Evolutionary conservation across 176 grass and related monocot genomes (phyloP).

Genomic region (Rhynchospora pubera): DNA sequence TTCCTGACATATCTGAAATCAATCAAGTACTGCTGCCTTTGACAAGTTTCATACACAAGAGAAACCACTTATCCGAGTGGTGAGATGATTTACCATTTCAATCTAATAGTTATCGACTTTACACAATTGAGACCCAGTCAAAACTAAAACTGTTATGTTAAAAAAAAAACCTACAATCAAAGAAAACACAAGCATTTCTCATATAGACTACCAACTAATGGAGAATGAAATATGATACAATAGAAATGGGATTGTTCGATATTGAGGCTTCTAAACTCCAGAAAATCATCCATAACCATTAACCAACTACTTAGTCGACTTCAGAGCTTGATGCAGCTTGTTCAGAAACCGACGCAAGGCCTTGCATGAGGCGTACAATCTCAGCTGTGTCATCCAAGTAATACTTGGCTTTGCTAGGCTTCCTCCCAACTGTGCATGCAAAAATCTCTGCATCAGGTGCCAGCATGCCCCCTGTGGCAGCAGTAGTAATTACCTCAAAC

Average conservation of each 20-base stretch:
- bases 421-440: conserved; percentile 78
- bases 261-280: not conserved
- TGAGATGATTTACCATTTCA: conserved; percentile 2
- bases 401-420: conserved; percentile 93
- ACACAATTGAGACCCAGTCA: not conserved
- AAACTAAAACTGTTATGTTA: not conserved
- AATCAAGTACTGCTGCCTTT: not conserved
- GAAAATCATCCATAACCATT: not conserved
- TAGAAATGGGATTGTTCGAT: not conserved
- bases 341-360: conserved; percentile 61
- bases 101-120: not conserved
- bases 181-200: not conserved
- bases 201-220: not conserved
- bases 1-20: not conserved
- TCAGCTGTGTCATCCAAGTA: conserved; percentile 74
- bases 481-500: conserved; percentile 64
- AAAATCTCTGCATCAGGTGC: conserved; percentile 57
- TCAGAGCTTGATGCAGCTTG: conserved; percentile 22
- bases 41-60: not conserved
- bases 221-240: not conserved
- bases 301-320: conserved; percentile 12
- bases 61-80: not conserved
- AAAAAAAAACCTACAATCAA: not conserved
- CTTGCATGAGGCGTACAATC: conserved; percentile 88
- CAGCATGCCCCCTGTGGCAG: conserved; percentile 28